These are phyloP conservation scores for Discostella stelligera DNA, from an alignment of 352 stramenopile genomes.

Conservation along the genomic window DNA sequence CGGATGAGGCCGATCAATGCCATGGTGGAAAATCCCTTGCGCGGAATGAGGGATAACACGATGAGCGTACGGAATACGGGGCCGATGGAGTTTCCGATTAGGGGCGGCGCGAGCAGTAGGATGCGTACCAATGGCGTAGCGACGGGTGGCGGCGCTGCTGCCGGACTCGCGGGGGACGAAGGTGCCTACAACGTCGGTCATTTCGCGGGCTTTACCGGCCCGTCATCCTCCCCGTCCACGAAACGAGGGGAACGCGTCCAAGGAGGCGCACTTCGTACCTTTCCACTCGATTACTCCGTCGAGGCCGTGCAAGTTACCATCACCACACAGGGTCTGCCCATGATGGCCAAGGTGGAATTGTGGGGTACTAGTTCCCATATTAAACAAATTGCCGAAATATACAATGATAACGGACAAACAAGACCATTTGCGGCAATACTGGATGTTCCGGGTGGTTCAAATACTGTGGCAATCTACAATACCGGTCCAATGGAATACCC, in stretches of 20 bases:
- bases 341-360: constrained; percentile 56
- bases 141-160: background rate
- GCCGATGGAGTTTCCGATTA: constrained; percentile 51
- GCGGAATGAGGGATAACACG: constrained; percentile 24
- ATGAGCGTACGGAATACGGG: constrained; percentile 49
- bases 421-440: constrained; percentile 49
- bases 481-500: constrained; percentile 53
- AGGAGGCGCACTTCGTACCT: constrained; percentile 40
- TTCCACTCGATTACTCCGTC: constrained; percentile 40
- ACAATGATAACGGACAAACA: constrained; percentile 50
- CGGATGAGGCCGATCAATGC: constrained; percentile 42
- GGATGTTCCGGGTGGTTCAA: constrained; percentile 41
- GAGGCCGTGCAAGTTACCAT: constrained; percentile 50
- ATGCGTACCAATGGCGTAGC: background rate
- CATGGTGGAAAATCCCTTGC: constrained; percentile 36
- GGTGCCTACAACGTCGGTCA: constrained; percentile 18
- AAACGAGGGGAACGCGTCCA: constrained; percentile 36
- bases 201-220: constrained; percentile 25
- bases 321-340: constrained; percentile 37
- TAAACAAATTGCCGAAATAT: constrained; percentile 56
- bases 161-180: constrained; percentile 21
- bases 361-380: constrained; percentile 38
- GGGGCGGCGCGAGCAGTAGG: constrained; percentile 25
- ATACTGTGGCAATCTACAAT: constrained; percentile 54
- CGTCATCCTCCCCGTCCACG: constrained; percentile 13